Evolutionary conservation across 129 eudicot species (phyloP).

Genomic region (Pulicaria dysenterica): DNA sequence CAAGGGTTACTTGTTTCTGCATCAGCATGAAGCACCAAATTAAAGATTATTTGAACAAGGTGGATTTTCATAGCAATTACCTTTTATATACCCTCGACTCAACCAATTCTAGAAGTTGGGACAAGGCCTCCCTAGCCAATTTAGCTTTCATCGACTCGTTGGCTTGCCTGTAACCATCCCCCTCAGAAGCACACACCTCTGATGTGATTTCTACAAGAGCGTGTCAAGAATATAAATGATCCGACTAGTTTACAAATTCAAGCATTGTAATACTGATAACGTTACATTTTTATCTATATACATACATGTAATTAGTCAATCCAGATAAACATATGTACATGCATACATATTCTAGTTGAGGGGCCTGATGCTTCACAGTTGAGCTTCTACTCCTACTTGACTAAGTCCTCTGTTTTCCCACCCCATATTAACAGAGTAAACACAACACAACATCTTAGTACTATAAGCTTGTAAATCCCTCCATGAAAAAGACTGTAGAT

Average conservation of each 20-base stretch:
- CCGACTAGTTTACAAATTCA: background rate
- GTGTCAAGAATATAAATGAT: background rate
- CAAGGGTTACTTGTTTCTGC: background rate
- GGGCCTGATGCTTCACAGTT: slow-evolving; percentile 1
- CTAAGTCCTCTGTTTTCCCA: background rate
- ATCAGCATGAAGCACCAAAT: background rate
- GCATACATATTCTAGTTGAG: background rate
- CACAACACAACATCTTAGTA: background rate
- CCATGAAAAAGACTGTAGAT: slow-evolving; percentile 7
- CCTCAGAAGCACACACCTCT: slow-evolving; percentile 35
- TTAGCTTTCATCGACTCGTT: slow-evolving; percentile 45
- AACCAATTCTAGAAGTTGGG: slow-evolving; percentile 44
- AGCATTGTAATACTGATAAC: background rate
- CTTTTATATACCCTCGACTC: slow-evolving; percentile 50
- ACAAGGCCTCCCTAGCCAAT: slow-evolving; percentile 53
- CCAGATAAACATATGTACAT: background rate
- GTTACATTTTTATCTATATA: background rate
- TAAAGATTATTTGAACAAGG: background rate
- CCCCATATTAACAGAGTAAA: background rate
- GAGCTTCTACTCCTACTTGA: slow-evolving; percentile 12
- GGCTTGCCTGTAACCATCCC: slow-evolving; percentile 35
- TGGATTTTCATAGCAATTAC: slow-evolving; percentile 20
- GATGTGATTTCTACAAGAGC: slow-evolving; percentile 45
- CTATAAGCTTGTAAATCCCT: slow-evolving; percentile 3
- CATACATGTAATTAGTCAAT: background rate